Conservation (phyloP, 2,329 filamentous ascomycete genomes). For the Ilyonectria robusta region DNA sequence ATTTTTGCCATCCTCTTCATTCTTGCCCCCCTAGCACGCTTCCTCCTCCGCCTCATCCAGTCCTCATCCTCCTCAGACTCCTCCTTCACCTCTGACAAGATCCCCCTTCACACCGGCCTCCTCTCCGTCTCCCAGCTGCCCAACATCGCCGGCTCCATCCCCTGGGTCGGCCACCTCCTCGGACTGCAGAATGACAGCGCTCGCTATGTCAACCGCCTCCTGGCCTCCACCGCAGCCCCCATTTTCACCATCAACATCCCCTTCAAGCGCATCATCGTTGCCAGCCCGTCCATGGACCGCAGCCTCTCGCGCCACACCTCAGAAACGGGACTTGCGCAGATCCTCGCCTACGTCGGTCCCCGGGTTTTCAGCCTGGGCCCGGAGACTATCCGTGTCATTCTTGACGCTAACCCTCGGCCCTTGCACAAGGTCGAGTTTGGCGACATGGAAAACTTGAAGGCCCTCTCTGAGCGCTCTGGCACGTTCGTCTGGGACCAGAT, state of each 20-base stretch:
- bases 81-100: constrained; percentile 28
- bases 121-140: constrained; percentile 42
- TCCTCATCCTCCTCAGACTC: constrained; percentile 17
- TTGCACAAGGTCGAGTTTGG: constrained; percentile 48
- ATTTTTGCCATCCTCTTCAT: constrained; percentile 24
- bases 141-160: constrained; percentile 38
- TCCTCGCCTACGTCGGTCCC: constrained; percentile 49
- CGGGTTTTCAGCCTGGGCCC: constrained; percentile 46
- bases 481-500: constrained; percentile 41
- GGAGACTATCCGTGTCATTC: constrained; percentile 42
- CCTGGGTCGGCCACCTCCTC: constrained; percentile 46
- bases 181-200: constrained; percentile 43
- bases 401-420: constrained; percentile 47
- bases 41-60: constrained; percentile 8
- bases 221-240: constrained; percentile 40
- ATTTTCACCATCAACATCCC: constrained; percentile 51
- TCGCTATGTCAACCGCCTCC: constrained; percentile 47
- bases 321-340: constrained; percentile 50
- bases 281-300: constrained; percentile 48
- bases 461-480: constrained; percentile 42
- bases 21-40: constrained; percentile 24
- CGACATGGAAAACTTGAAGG: constrained; percentile 38
- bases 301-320: constrained; percentile 46
- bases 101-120: constrained; percentile 8
- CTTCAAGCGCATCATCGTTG: constrained; percentile 47